Evolutionary conservation across 1,139 yeast species (phyloP).

Genomic region (Lodderomyces oxycetoniae): DNA sequence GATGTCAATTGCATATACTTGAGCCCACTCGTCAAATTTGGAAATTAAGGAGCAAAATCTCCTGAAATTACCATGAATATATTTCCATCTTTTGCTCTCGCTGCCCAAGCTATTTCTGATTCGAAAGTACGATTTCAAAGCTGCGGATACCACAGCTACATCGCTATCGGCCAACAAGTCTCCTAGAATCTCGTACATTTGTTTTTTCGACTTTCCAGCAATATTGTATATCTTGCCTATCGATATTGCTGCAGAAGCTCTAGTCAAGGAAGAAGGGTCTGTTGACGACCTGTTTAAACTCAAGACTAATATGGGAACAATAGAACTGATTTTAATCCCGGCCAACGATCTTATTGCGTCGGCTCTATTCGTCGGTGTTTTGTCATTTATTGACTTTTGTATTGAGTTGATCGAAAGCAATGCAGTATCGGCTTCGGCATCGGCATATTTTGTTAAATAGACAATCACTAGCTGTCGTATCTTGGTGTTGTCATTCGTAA

Average conservation of each 20-base stretch:
- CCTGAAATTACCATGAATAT: slow-evolving; percentile 69
- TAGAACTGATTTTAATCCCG: slow-evolving; percentile 73
- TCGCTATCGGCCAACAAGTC: slow-evolving; percentile 61
- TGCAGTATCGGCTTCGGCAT: slow-evolving; percentile 82
- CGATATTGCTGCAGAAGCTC: slow-evolving; percentile 77
- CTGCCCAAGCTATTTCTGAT: slow-evolving; percentile 26
- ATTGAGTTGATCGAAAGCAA: slow-evolving; percentile 85
- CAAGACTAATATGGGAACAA: slow-evolving; percentile 71
- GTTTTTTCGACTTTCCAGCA: slow-evolving; percentile 28
- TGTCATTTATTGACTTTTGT: slow-evolving; percentile 74
- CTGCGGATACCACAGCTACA: slow-evolving; percentile 63
- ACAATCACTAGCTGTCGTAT: slow-evolving; percentile 75
- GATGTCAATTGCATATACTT: slow-evolving; percentile 53
- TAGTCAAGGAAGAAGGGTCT: slow-evolving; percentile 75
- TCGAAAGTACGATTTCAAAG: slow-evolving; percentile 54
- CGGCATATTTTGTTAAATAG: slow-evolving; percentile 75
- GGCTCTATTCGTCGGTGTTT: slow-evolving; percentile 62
- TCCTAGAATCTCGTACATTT: slow-evolving; percentile 47
- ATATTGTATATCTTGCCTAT: slow-evolving; percentile 57
- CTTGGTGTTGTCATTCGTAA: slow-evolving; percentile 65
- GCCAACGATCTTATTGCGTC: slow-evolving; percentile 75
- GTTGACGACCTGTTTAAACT: slow-evolving; percentile 64
- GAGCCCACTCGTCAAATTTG: slow-evolving; percentile 77
- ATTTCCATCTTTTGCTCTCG: slow-evolving; percentile 46
- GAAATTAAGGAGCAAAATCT: slow-evolving; percentile 51